phyloP scores from a whole-genome alignment of 2,329 filamentous ascomycete genomes.

The Hysterium pulicare region DNA sequence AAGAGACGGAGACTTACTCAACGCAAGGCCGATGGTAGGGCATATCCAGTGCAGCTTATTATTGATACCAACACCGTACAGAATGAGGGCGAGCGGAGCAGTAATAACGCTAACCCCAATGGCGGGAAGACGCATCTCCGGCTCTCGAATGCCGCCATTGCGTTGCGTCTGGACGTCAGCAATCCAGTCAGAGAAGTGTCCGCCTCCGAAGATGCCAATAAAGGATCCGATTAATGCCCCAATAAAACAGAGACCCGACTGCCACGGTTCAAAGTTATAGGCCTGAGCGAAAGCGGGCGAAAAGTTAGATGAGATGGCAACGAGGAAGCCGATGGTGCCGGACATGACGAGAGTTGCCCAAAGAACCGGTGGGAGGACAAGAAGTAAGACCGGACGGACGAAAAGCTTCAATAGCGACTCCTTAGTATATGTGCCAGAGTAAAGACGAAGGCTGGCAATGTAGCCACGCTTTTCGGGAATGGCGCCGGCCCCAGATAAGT shows the following conservation, averaged over 20 bases:
- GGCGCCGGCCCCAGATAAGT: too few species aligned
- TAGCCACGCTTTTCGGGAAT: too few species aligned
- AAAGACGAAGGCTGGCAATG: conserved; percentile 37
- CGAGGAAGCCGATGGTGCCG: conserved; percentile 54
- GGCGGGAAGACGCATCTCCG: conserved; percentile 34
- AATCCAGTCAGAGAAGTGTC: conserved; percentile 34
- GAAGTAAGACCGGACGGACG: conserved; percentile 49
- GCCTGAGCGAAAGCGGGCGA: conserved; percentile 19
- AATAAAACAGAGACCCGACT: conserved; percentile 51
- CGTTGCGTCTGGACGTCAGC: conserved; percentile 27
- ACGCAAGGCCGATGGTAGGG: conserved; percentile 53
- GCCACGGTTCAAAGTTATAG: conserved; percentile 31
- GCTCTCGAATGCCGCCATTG: conserved; percentile 29
- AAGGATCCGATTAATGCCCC: conserved; percentile 48
- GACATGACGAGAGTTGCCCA: conserved; percentile 56
- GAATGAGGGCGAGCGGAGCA: conserved; percentile 23
- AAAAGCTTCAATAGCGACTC: conserved; percentile 50
- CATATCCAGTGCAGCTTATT: conserved; percentile 48
- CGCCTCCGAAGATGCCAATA: conserved; percentile 51
- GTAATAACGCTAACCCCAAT: conserved; percentile 24
- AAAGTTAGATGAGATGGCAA: conserved; percentile 34
- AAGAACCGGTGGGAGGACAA: conserved; percentile 52
- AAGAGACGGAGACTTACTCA: conserved; percentile 42
- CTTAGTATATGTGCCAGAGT: conserved; percentile 40
- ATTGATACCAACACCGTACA: conserved; percentile 32